Conservation (phyloP, 2,329 filamentous ascomycete species). For the Pseudogymnoascus sp. region DNA sequence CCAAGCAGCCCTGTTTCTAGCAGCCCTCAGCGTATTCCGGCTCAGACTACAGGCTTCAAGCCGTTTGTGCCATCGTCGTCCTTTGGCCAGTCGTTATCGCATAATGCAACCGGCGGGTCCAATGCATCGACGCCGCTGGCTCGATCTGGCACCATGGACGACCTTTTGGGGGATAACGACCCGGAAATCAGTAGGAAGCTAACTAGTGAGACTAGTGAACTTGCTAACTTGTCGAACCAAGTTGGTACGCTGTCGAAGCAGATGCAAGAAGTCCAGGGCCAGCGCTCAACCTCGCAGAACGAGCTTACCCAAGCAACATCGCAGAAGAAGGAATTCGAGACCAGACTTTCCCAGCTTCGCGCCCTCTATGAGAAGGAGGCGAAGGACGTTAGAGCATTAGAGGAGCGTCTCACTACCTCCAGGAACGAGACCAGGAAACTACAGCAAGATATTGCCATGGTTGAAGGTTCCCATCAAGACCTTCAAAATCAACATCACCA, state of each 20-base stretch:
- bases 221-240: constrained; percentile 94
- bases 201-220: constrained; percentile 80
- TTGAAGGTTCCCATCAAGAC: constrained; percentile 76
- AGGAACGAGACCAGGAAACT: constrained; percentile 78
- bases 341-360: constrained; percentile 77
- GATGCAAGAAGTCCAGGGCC: constrained; percentile 85
- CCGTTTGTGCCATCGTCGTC: constrained; percentile 88
- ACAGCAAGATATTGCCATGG: constrained; percentile 72
- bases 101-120: constrained; percentile 63
- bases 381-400: constrained; percentile 72
- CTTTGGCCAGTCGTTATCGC: constrained; percentile 76
- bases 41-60: constrained; percentile 55
- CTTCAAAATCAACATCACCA: constrained; percentile 77
- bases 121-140: constrained; percentile 28
- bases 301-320: constrained; percentile 73
- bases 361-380: constrained; percentile 90
- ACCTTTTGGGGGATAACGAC: constrained; percentile 85
- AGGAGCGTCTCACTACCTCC: constrained; percentile 72
- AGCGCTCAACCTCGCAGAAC: constrained; percentile 70
- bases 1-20: constrained; percentile 23
- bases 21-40: constrained; percentile 27
- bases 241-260: constrained; percentile 85
- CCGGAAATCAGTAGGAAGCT: constrained; percentile 82
- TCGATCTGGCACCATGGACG: constrained; percentile 56
- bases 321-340: constrained; percentile 91